phyloP scores from a whole-genome alignment of 1,139 yeast species.

The Kazachstania sp. region DNA sequence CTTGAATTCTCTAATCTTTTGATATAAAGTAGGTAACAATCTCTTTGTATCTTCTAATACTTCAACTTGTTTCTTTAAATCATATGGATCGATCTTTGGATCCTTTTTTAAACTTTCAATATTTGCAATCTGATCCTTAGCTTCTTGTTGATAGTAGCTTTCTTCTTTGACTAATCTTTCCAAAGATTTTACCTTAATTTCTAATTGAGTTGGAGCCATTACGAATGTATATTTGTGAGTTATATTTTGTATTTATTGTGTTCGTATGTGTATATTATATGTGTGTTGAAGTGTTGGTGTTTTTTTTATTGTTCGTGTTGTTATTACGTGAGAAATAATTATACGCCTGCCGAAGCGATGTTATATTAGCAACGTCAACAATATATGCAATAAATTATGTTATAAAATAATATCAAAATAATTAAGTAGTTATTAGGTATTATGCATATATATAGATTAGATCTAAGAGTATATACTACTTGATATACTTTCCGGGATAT shows the following conservation, averaged over 20 bases:
- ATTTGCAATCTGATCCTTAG: slow-evolving; percentile 48
- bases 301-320: neutral
- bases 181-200: slow-evolving; percentile 69
- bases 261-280: too few species aligned
- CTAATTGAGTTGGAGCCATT: slow-evolving; percentile 72
- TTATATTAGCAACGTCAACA: too few species aligned
- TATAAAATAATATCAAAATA: too few species aligned
- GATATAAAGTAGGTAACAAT: slow-evolving; percentile 55
- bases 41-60: slow-evolving; percentile 61
- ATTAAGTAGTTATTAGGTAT: too few species aligned
- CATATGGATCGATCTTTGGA: slow-evolving; percentile 54
- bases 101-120: slow-evolving; percentile 36
- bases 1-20: slow-evolving; percentile 44
- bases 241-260: neutral
- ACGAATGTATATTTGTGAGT: neutral
- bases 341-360: too few species aligned
- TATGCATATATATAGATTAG: neutral
- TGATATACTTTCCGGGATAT: slow-evolving; percentile 4
- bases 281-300: too few species aligned
- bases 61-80: slow-evolving; percentile 55
- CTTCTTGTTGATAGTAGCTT: slow-evolving; percentile 53
- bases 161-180: slow-evolving; percentile 70
- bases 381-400: too few species aligned
- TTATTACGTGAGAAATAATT: neutral
- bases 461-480: slow-evolving; percentile 11